Evolutionary conservation across 2,329 filamentous ascomycete genomes (phyloP).

Genomic region (Lasiodiplodia hormozganensis): DNA sequence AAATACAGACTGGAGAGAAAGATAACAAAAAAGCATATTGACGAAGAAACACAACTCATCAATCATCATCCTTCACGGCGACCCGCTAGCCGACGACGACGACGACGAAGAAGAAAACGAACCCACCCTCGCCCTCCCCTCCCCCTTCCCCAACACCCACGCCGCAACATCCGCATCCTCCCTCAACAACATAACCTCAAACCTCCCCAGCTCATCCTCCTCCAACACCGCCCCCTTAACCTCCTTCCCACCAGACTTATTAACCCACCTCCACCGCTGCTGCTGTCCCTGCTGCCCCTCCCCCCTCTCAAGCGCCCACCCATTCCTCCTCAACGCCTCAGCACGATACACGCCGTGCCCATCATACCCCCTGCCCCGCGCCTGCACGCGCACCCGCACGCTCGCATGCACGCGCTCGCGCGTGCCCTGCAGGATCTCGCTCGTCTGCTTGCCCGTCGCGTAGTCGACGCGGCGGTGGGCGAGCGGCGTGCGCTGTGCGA

Average conservation of each 20-base stretch:
- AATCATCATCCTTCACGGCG: not conserved
- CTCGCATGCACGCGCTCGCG: conserved; percentile 33
- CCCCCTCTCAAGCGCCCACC: conserved; percentile 2
- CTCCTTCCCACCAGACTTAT: not conserved
- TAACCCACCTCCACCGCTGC: not conserved
- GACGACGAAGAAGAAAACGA: not conserved
- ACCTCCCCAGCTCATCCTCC: conserved; percentile 23
- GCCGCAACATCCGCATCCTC: conserved; percentile 10
- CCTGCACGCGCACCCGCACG: conserved; percentile 31
- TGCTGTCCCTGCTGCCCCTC: not conserved
- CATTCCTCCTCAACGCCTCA: conserved; percentile 17
- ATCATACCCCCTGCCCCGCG: conserved; percentile 25
- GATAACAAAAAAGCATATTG: not conserved
- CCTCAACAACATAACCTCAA: conserved; percentile 20
- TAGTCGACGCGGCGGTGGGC: conserved; percentile 27
- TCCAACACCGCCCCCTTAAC: conserved; percentile 11
- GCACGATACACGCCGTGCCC: conserved; percentile 27
- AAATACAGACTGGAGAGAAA: not conserved
- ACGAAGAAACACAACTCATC: not conserved
- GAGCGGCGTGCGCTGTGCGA: conserved; percentile 29
- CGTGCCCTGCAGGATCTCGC: conserved; percentile 30
- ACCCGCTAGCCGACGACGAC: not conserved
- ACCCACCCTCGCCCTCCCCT: not conserved
- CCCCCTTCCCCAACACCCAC: conserved; percentile 17
- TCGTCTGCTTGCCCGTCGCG: conserved; percentile 21